A percentile compares a stretch with the other conserved stretches of the same genome.
Evolutionary conservation across 2,329 filamentous ascomycete species (phyloP).

Genomic region (Podosphaera fusca): DNA sequence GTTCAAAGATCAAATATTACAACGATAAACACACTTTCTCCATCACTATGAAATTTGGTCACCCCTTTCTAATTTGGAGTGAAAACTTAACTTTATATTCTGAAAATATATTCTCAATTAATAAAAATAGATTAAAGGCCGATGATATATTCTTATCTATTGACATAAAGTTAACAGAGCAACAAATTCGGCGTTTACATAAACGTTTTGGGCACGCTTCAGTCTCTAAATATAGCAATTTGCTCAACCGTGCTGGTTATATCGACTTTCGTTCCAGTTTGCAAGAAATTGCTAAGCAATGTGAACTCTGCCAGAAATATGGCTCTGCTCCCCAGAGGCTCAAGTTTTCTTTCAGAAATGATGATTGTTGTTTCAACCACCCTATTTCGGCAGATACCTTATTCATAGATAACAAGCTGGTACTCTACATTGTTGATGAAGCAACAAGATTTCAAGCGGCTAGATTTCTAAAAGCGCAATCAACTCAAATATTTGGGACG

Average conservation of each 20-base stretch:
- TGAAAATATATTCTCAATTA: neutral
- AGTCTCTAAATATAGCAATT: neutral
- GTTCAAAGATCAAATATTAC: neutral
- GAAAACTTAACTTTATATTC: too few relatives aligned
- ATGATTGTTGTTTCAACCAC: constrained; percentile 1
- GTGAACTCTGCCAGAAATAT: neutral
- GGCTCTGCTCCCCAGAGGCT: neutral
- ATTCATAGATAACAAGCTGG: constrained; percentile 1
- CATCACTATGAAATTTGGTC: neutral
- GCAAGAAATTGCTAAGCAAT: neutral
- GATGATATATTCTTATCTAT: too few relatives aligned
- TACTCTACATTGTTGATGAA: constrained; percentile 2
- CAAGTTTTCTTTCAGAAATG: neutral
- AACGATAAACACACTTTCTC: neutral
- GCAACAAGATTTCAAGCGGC: constrained; percentile 1
- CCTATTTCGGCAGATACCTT: constrained; percentile 1
- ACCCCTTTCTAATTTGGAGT: neutral
- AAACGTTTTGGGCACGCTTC: neutral
- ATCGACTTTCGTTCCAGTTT: neutral
- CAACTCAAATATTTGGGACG: neutral
- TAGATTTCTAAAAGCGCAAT: constrained; percentile 1
- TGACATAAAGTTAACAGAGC: neutral
- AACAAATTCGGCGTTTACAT: constrained; percentile 1
- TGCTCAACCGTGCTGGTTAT: neutral
- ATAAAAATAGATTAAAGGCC: neutral